Evolutionary conservation across 345 rosid genomes (phyloP).

Genomic region (Citrus reticulata): DNA sequence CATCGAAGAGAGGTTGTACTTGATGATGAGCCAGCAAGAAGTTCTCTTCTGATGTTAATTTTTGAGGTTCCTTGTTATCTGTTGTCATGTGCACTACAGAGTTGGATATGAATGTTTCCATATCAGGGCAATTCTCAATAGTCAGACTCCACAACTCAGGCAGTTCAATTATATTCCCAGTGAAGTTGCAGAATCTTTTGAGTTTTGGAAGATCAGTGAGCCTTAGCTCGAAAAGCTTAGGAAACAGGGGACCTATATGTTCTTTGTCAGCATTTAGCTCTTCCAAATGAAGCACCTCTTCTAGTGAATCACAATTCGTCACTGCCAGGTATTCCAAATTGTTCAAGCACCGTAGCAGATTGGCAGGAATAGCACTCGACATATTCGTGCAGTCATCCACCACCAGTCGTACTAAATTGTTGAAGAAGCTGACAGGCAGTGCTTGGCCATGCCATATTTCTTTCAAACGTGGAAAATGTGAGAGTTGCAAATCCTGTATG

Average conservation of each 20-base stretch:
- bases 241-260: neutral
- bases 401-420: too few relatives aligned
- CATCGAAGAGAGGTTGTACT: neutral
- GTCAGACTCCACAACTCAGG: neutral
- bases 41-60: too few relatives aligned
- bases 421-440: too few relatives aligned
- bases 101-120: neutral
- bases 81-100: too few relatives aligned
- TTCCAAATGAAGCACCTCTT: neutral
- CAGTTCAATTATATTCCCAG: neutral
- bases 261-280: neutral
- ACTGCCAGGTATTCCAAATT: neutral
- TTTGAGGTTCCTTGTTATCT: too few relatives aligned
- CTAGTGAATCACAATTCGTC: neutral
- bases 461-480: too few relatives aligned
- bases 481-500: fast-evolving
- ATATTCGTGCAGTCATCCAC: too few relatives aligned
- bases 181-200: neutral
- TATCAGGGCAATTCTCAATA: neutral
- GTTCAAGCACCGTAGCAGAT: neutral
- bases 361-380: neutral
- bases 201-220: neutral
- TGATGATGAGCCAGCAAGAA: too few relatives aligned
- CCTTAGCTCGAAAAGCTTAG: fast-evolving
- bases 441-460: too few relatives aligned